A percentile compares a stretch with the other conserved stretches of the same genome.
Conservation (phyloP, 352 stramenopile genomes). For the Phytophthora idaei region DNA sequence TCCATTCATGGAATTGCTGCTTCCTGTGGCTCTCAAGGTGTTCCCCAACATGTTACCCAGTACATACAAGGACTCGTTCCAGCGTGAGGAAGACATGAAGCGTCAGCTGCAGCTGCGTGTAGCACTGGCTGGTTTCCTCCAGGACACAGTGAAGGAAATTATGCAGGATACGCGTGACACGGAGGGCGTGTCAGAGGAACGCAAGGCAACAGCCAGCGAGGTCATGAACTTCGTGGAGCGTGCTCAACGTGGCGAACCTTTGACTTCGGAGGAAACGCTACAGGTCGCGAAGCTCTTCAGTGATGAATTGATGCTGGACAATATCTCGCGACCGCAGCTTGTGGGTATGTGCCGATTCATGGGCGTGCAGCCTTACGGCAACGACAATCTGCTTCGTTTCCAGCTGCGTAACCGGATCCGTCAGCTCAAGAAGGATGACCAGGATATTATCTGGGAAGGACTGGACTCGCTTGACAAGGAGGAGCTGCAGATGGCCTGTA, state of each 20-base stretch:
- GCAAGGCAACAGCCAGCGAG: slow-evolving; percentile 77
- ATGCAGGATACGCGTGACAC: slow-evolving; percentile 85
- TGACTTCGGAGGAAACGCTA: slow-evolving; percentile 81
- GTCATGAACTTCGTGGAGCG: slow-evolving; percentile 88
- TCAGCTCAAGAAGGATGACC: slow-evolving; percentile 97
- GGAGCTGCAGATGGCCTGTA: slow-evolving; percentile 96
- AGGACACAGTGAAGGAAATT: slow-evolving; percentile 95
- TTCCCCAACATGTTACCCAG: slow-evolving; percentile 99
- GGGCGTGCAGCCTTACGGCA: slow-evolving; percentile 95
- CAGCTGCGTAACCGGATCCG: slow-evolving; percentile 93
- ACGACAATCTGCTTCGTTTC: slow-evolving; percentile 97
- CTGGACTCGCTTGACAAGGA: slow-evolving; percentile 98
- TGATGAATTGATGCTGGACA: slow-evolving; percentile 98
- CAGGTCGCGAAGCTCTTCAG: slow-evolving; percentile 95
- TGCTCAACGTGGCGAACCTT: slow-evolving; percentile 74
- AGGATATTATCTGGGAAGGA: slow-evolving; percentile 99
- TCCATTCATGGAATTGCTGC: slow-evolving; percentile 98
- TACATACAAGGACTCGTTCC: slow-evolving; percentile 97
- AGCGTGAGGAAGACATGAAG: slow-evolving; percentile 98
- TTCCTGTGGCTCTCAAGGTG: slow-evolving; percentile 97
- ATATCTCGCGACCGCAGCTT: slow-evolving; percentile 97
- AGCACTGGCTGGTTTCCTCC: slow-evolving; percentile 96
- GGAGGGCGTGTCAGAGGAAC: slow-evolving; percentile 79
- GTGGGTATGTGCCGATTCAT: slow-evolving; percentile 98
- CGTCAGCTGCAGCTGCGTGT: slow-evolving; percentile 95